Evolutionary conservation across 2,329 filamentous ascomycete genomes (phyloP).

Genomic region (Cytospora schulzeri): DNA sequence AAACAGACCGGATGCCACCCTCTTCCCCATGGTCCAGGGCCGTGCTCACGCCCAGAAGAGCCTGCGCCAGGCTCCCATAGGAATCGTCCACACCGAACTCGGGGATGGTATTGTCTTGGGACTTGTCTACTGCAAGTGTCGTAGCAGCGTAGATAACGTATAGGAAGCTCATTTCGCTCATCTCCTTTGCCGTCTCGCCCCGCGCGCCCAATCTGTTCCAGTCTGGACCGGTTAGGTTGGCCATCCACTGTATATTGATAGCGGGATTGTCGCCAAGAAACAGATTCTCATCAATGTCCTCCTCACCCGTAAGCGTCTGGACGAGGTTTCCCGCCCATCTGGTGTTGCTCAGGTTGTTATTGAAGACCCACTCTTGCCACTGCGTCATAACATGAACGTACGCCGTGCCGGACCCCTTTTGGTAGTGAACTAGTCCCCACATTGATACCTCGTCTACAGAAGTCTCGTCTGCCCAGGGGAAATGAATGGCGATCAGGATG

Average conservation of each 20-base stretch:
- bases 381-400: constrained; percentile 16
- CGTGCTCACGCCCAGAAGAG: constrained; percentile 5
- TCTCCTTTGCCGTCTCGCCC: neutral
- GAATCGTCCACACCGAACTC: neutral
- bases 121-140: neutral
- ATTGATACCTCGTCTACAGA: constrained; percentile 4
- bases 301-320: constrained; percentile 3
- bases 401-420: neutral
- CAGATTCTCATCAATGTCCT: neutral
- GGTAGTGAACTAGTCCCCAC: neutral
- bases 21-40: constrained; percentile 4
- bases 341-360: neutral
- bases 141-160: constrained; percentile 11
- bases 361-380: constrained; percentile 5
- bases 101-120: neutral
- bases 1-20: neutral
- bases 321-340: constrained; percentile 3
- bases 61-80: neutral
- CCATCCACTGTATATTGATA: neutral
- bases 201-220: constrained; percentile 4
- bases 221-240: neutral
- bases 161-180: constrained; percentile 11
- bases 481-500: constrained; percentile 4
- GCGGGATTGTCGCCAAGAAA: neutral
- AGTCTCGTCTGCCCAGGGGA: constrained; percentile 11